Percentiles rank a stretch among this genome's conserved stretches.
These are phyloP conservation scores for Eucalyptus cloeziana DNA, from an alignment of 345 rosid genomes.

Conservation along the genomic window DNA sequence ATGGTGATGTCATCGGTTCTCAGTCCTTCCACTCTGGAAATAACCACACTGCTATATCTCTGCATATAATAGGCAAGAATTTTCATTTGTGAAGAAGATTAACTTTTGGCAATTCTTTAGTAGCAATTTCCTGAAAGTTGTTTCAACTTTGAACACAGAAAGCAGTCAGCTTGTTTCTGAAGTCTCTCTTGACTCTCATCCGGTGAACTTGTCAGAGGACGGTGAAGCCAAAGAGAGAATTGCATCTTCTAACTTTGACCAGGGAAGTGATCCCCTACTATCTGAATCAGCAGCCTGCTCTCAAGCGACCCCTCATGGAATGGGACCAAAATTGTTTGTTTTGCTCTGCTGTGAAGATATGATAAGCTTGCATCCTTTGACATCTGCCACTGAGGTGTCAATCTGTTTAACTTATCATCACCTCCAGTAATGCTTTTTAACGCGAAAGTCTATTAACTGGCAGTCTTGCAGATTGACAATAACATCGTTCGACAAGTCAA, in stretches of 20 bases:
- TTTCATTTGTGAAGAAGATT: not conserved
- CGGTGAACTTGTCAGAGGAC: slow-evolving; percentile 4
- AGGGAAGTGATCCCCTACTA: slow-evolving; percentile 10
- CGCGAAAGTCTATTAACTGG: slow-evolving; percentile 11
- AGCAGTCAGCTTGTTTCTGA: slow-evolving; percentile 15
- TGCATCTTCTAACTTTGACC: not conserved
- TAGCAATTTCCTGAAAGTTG: slow-evolving; percentile 1
- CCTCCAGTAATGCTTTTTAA: not conserved
- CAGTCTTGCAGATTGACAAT: slow-evolving; percentile 35
- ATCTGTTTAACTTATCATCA: not conserved
- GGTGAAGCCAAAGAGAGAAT: slow-evolving; percentile 18
- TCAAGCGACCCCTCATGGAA: slow-evolving; percentile 12
- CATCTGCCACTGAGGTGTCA: slow-evolving; percentile 52
- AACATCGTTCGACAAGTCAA: slow-evolving; percentile 28
- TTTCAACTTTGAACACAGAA: slow-evolving; percentile 32
- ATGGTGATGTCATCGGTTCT: slow-evolving; percentile 34
- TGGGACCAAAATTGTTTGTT: slow-evolving; percentile 12
- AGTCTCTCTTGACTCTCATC: slow-evolving; percentile 8
- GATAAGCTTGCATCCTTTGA: slow-evolving; percentile 30
- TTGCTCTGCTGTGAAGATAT: slow-evolving; percentile 56
- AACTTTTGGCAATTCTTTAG: not conserved
- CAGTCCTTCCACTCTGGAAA: slow-evolving; percentile 14
- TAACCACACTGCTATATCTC: slow-evolving; percentile 31
- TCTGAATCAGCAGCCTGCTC: slow-evolving; percentile 14
- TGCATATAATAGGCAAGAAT: slow-evolving; percentile 51